Conservation (phyloP, 2,329 filamentous ascomycete genomes). For the Septoria petroselini region DNA sequence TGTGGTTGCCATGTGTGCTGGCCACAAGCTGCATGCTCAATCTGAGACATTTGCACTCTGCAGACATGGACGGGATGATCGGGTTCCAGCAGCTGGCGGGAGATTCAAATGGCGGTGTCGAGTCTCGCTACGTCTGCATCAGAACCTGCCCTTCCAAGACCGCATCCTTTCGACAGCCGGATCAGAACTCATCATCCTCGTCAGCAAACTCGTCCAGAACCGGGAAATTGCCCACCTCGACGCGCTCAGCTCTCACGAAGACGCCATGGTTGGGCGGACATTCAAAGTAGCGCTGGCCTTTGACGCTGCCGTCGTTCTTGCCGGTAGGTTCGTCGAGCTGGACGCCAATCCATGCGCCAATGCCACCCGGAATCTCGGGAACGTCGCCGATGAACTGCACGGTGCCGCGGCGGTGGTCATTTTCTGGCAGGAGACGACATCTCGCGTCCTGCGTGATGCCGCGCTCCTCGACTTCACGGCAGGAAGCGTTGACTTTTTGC, state of each 20-base stretch:
- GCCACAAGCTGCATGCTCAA: background rate
- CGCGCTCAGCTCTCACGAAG: slow-evolving; percentile 73
- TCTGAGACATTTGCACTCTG: background rate
- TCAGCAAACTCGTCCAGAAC: slow-evolving; percentile 67
- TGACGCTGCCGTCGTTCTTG: slow-evolving; percentile 75
- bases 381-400: slow-evolving; percentile 72
- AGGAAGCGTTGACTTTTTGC: slow-evolving; percentile 65
- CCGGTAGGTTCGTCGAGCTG: slow-evolving; percentile 73
- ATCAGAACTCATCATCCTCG: slow-evolving; percentile 66
- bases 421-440: slow-evolving; percentile 52
- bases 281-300: slow-evolving; percentile 65
- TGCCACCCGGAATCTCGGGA: slow-evolving; percentile 64
- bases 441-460: slow-evolving; percentile 47
- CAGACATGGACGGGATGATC: background rate
- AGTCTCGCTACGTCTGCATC: background rate
- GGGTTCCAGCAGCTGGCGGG: background rate
- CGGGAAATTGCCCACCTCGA: slow-evolving; percentile 72
- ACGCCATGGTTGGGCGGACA: slow-evolving; percentile 68
- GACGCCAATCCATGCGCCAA: slow-evolving; percentile 68
- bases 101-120: slow-evolving; percentile 10
- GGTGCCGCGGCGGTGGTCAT: slow-evolving; percentile 66
- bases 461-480: slow-evolving; percentile 66
- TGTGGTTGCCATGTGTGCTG: background rate
- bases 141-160: too few species aligned
- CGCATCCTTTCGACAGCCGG: background rate